Evolutionary conservation across 495 filamentous ascomycete species (phyloP), one percentile per base, ranked within the genome.

Genomic region (Platismatia glauca): DNA sequence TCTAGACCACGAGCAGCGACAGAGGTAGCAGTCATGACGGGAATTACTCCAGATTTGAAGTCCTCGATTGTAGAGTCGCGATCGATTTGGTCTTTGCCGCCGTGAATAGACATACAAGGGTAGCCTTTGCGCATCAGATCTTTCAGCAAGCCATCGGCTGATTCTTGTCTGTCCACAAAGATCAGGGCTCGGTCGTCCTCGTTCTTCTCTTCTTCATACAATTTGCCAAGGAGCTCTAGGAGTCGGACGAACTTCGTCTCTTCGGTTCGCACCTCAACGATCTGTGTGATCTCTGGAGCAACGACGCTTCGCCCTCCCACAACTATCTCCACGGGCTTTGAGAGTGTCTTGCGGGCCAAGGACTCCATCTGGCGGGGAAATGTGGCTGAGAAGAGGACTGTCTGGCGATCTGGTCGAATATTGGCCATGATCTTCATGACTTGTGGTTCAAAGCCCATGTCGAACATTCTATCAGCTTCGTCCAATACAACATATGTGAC

Each of bases 361-460:
- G 86, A 87, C 70, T 96, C 91, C 86, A 99, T 95, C 60, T 89
- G 88, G 41, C 85, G 80, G n/a, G 94, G 94, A 77, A 97, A 95
- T 0, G 95, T 99, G 15, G 95, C 95, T 0, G 94, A 97, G 73
- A 97, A 97, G 24, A 97, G 78, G 24, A 97, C 90, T 0, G 91
- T 96, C 71, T 99, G 95, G 20, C 89, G 85, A 69, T 97, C 86
- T 0, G 94, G 91, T 50, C 95, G 86, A 64, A 95, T 87, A 69
- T 94, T 96, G 64, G 81, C 83, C 68, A 97, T 82, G 61, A 99
- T 92, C 73, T 95, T 97, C 88, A 93, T 94, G 55, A 99, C 91
- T 69, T 97, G 95, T 1, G 93, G 93, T 73, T 96, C 93, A 64
- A 99, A 97, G 7, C 95, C 95, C 95, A 99, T 97, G 71, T 99